These are phyloP conservation scores for Fragilaria crotonensis DNA, from an alignment of 108 stramenopile species.

Conservation along the genomic window DNA sequence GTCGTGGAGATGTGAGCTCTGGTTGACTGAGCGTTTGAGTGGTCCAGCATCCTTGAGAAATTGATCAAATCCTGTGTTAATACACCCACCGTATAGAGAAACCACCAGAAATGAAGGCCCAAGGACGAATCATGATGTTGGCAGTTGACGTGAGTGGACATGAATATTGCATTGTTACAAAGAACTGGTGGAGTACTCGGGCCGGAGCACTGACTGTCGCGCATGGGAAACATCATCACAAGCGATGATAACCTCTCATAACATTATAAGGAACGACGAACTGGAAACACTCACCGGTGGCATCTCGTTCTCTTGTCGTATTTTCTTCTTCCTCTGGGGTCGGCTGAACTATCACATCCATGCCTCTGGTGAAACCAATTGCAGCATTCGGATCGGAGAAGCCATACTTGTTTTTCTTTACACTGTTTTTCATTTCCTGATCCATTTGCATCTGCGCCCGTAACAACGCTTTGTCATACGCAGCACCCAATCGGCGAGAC, in stretches of 20 bases:
- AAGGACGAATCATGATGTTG: not conserved
- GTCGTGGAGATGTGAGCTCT: constrained; percentile 19
- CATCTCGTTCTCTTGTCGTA: not conserved
- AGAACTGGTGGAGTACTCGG: not conserved
- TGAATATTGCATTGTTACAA: not conserved
- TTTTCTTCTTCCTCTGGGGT: not conserved
- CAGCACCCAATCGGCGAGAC: not conserved
- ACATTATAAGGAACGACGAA: not conserved
- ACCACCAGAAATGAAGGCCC: too few species aligned
- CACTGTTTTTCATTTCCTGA: not conserved
- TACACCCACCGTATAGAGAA: too few species aligned
- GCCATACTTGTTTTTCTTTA: not conserved
- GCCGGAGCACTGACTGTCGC: too few species aligned
- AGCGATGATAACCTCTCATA: not conserved
- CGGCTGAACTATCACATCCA: not conserved
- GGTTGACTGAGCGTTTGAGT: not conserved
- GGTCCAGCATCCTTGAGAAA: not conserved
- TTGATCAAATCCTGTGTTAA: not conserved
- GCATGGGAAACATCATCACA: not conserved
- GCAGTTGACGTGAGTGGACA: not conserved
- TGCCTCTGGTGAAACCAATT: not conserved
- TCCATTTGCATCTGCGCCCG: not conserved
- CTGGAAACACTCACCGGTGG: not conserved
- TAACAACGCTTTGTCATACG: not conserved
- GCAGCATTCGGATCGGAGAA: not conserved